A percentile compares a stretch with the other conserved stretches of the same genome.
Conservation (phyloP, 208 protist species). For the Wallacemonas sp. region DNA sequence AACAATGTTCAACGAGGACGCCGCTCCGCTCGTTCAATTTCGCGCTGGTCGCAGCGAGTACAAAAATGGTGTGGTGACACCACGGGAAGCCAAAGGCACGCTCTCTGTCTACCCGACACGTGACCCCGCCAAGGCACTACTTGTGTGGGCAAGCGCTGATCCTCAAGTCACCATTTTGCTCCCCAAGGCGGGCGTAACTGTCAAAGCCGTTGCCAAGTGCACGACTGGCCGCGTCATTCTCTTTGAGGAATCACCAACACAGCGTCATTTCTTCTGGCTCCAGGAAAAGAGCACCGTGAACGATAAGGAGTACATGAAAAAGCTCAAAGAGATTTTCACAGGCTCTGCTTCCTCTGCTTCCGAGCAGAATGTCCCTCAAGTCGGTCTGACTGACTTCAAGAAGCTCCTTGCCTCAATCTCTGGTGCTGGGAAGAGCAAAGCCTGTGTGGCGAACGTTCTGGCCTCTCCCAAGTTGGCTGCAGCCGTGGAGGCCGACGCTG, state of each 20-base stretch:
- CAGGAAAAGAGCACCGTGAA: constrained; percentile 81
- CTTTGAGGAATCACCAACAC: constrained; percentile 33
- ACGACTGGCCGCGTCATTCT: constrained; percentile 74
- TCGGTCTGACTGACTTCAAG: constrained; percentile 57
- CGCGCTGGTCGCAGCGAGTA: constrained; percentile 73
- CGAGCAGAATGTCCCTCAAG: constrained; percentile 8
- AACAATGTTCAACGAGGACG: neutral
- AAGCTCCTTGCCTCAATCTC: constrained; percentile 59
- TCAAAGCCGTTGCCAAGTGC: constrained; percentile 62
- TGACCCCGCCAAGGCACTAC: neutral
- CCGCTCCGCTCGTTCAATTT: constrained; percentile 49
- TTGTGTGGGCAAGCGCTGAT: constrained; percentile 14
- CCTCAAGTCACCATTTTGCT: constrained; percentile 25
- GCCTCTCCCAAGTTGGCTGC: constrained; percentile 49
- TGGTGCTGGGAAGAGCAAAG: constrained; percentile 24
- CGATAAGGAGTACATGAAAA: constrained; percentile 48
- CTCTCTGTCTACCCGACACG: constrained; percentile 26
- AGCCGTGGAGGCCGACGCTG: constrained; percentile 48
- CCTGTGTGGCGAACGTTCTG: constrained; percentile 45
- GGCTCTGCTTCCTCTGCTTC: constrained; percentile 6
- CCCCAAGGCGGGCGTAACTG: constrained; percentile 24
- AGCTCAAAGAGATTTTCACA: constrained; percentile 45
- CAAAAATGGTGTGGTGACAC: constrained; percentile 54
- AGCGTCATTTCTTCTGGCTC: constrained; percentile 79
- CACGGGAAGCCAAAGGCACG: constrained; percentile 48